These are phyloP conservation scores for Talaromyces rugulosus DNA, from an alignment of 2,329 filamentous ascomycete genomes.

Conservation along the genomic window DNA sequence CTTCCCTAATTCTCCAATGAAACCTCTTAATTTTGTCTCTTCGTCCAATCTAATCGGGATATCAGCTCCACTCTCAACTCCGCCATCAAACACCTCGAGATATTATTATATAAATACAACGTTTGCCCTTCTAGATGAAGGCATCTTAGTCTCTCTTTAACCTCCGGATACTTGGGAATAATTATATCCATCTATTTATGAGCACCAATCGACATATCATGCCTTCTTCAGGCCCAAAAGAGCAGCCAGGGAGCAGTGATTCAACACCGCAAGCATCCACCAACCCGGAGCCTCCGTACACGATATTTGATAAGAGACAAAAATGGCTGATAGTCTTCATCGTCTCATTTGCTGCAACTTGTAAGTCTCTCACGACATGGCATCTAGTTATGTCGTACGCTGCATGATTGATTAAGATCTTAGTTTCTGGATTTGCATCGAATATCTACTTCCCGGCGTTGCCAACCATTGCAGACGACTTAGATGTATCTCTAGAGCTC, in stretches of 20 bases:
- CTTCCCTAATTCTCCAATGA: neutral
- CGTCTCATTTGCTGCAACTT: constrained; percentile 50
- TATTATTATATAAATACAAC: no score
- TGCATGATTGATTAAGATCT: no score
- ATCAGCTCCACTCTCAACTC: constrained; percentile 4
- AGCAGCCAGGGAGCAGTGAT: no score
- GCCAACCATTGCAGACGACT: constrained; percentile 35
- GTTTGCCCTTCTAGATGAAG: no score
- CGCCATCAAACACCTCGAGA: neutral
- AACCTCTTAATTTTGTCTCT: no score
- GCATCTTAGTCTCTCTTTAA: no score
- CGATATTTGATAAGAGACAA: constrained; percentile 49
- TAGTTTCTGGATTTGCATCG: constrained; percentile 38
- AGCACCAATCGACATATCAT: no score
- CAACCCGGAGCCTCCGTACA: constrained; percentile 35
- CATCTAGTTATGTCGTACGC: no score
- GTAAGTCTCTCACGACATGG: constrained; percentile 25
- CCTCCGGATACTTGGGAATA: no score
- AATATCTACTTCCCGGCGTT: constrained; percentile 45
- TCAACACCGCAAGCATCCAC: neutral
- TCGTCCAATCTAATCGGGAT: neutral
- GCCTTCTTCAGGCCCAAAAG: no score
- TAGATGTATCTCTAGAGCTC: constrained; percentile 32
- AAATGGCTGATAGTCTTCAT: constrained; percentile 46
- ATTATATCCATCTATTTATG: no score